Evolutionary conservation across 2,329 filamentous ascomycete species (phyloP).

Genomic region (Colletotrichum gigasporum): DNA sequence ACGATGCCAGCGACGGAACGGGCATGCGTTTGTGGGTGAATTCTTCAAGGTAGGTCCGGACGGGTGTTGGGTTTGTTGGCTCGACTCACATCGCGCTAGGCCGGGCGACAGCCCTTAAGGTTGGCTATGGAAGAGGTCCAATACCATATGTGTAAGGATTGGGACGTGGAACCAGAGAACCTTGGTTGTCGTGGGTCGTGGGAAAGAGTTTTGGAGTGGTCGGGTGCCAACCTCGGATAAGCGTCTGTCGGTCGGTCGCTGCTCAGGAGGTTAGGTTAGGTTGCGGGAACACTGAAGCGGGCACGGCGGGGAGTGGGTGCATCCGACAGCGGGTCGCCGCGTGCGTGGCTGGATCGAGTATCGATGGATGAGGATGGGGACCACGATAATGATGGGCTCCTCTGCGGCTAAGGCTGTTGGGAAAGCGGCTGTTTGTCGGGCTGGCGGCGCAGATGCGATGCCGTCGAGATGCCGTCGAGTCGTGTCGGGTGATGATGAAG

Average conservation of each 20-base stretch:
- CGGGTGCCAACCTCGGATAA: conserved; percentile 32
- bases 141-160: conserved; percentile 33
- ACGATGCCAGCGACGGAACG: neutral
- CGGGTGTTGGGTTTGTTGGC: conserved; percentile 9
- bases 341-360: conserved; percentile 6
- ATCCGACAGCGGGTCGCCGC: conserved; percentile 26
- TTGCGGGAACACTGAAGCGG: conserved; percentile 24
- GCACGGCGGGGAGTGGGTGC: conserved; percentile 32
- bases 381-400: neutral
- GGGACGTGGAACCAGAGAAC: conserved; percentile 30
- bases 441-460: conserved; percentile 24
- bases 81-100: conserved; percentile 34
- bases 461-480: too few species aligned
- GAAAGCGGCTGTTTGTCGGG: neutral
- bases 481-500: conserved; percentile 34
- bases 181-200: conserved; percentile 30
- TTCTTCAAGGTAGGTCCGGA: neutral
- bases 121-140: conserved; percentile 28
- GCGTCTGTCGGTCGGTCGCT: conserved; percentile 15
- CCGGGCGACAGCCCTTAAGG: conserved; percentile 33
- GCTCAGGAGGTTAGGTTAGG: conserved; percentile 23
- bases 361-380: conserved; percentile 5
- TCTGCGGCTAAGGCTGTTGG: neutral
- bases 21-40: conserved; percentile 10
- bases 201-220: conserved; percentile 31